These are phyloP conservation scores for Forsythia viridissima DNA, from an alignment of 257 asterid species.

Conservation along the genomic window DNA sequence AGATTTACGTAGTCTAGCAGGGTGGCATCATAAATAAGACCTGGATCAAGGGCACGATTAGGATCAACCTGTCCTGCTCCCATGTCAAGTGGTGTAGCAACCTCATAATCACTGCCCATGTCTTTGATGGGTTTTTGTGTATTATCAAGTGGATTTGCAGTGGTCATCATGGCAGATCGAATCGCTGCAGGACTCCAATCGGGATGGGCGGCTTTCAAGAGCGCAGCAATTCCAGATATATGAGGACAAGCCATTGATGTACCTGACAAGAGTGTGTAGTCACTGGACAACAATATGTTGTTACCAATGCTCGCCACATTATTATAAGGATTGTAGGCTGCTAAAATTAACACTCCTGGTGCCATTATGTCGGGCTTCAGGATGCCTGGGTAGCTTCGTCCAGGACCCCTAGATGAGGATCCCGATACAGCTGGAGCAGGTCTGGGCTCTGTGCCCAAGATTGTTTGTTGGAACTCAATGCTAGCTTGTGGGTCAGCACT, in stretches of 20 bases:
- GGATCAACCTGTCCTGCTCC: slow-evolving; percentile 52
- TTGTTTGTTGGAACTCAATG: slow-evolving; percentile 37
- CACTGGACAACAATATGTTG: slow-evolving; percentile 20
- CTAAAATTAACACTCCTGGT: slow-evolving; percentile 38
- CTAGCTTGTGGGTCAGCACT: slow-evolving; percentile 25
- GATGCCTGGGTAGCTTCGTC: slow-evolving; percentile 22
- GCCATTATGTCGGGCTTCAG: slow-evolving; percentile 47
- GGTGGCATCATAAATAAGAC: slow-evolving; percentile 41
- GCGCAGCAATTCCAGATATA: slow-evolving; percentile 41
- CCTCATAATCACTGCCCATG: background rate
- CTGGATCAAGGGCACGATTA: slow-evolving; percentile 49
- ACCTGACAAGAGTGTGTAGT: slow-evolving; percentile 32
- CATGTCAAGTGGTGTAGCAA: slow-evolving; percentile 36
- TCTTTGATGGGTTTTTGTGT: slow-evolving; percentile 39
- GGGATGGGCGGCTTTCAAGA: slow-evolving; percentile 43
- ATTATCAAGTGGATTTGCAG: slow-evolving; percentile 44
- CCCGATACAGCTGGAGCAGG: slow-evolving; percentile 32
- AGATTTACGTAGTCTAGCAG: slow-evolving; percentile 38
- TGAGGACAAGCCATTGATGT: slow-evolving; percentile 55
- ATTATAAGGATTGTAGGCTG: slow-evolving; percentile 28
- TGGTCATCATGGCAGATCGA: slow-evolving; percentile 58
- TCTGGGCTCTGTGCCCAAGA: slow-evolving; percentile 36
- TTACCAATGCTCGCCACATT: slow-evolving; percentile 16
- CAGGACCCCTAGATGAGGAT: slow-evolving; percentile 39
- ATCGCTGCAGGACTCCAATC: slow-evolving; percentile 53